A percentile compares a stretch with the other conserved stretches of the same genome.
Conservation (phyloP, 164 flowering plant species). For the Kalanchoe fedtschenkoi region DNA sequence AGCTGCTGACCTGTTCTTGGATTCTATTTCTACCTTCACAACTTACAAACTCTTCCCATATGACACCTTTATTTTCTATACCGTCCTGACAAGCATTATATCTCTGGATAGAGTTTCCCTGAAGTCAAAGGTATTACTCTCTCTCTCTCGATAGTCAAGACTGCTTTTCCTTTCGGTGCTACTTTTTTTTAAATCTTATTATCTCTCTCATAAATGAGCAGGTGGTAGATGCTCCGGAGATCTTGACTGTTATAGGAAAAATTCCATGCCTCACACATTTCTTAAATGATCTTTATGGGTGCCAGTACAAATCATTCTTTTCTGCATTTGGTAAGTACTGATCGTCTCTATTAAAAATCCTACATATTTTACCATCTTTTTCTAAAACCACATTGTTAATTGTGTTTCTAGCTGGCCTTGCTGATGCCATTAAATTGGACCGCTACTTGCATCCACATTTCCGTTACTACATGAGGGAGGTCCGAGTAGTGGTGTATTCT, state of each 20-base stretch:
- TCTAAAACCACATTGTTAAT: not conserved
- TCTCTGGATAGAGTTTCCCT: constrained; percentile 88
- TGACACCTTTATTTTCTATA: constrained; percentile 88
- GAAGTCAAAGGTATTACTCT: constrained; percentile 63
- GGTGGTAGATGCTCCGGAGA: constrained; percentile 99
- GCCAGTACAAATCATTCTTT: constrained; percentile 89
- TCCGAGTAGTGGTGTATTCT: constrained; percentile 80
- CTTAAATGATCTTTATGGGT: constrained; percentile 77
- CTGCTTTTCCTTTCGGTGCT: not conserved
- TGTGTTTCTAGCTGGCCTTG: constrained; percentile 61
- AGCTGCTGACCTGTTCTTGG: constrained; percentile 75
- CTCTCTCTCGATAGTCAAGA: not conserved
- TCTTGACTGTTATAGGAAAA: constrained; percentile 84
- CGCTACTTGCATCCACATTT: constrained; percentile 91
- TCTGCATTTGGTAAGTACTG: constrained; percentile 70
- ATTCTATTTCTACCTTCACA: constrained; percentile 95
- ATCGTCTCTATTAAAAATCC: not conserved
- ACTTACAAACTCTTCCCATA: constrained; percentile 90
- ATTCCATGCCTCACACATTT: constrained; percentile 76
- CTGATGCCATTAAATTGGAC: constrained; percentile 80
- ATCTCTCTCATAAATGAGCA: constrained; percentile 12
- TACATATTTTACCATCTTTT: not conserved
- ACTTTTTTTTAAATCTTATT: not conserved
- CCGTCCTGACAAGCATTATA: constrained; percentile 84
- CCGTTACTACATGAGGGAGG: constrained; percentile 96